Conservation (phyloP, 495 filamentous ascomycete species). For the Amniculicola lignicola region DNA sequence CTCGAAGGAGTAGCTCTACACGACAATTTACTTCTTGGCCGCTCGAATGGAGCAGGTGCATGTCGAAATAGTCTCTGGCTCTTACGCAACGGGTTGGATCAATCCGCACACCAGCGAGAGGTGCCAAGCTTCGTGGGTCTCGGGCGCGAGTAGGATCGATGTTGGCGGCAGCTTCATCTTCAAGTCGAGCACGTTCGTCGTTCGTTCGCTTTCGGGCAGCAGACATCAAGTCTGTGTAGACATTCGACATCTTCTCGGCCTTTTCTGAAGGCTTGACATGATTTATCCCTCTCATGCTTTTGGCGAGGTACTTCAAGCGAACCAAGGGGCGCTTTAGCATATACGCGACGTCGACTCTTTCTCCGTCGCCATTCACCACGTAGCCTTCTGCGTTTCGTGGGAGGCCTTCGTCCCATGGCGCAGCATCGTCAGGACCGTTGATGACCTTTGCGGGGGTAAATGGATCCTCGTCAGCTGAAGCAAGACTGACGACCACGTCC, state of each 20-base stretch:
- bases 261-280: constrained; percentile 54
- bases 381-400: constrained; percentile 75
- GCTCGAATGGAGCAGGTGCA: constrained; percentile 82
- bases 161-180: constrained; percentile 82
- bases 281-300: constrained; percentile 67
- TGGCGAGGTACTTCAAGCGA: constrained; percentile 81
- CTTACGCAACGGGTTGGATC: constrained; percentile 71
- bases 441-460: constrained; percentile 42
- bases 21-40: constrained; percentile 85
- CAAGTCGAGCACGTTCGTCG: constrained; percentile 80
- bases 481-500: constrained; percentile 90
- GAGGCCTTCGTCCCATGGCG: constrained; percentile 63
- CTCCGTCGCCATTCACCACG: constrained; percentile 71
- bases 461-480: constrained; percentile 58
- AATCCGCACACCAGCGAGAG: constrained; percentile 65
- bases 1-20: constrained; percentile 82
- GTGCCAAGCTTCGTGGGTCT: constrained; percentile 71
- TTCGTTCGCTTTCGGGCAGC: constrained; percentile 74
- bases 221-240: constrained; percentile 68
- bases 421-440: constrained; percentile 44
- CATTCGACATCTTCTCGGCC: constrained; percentile 53
- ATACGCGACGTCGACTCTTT: constrained; percentile 92
- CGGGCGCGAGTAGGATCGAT: constrained; percentile 76
- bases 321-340: constrained; percentile 86
- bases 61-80: constrained; percentile 82